Evolutionary conservation across 345 rosid genomes (phyloP), one percentile per base, ranked within the genome.

Genomic region (Cardamine resedifolia): DNA sequence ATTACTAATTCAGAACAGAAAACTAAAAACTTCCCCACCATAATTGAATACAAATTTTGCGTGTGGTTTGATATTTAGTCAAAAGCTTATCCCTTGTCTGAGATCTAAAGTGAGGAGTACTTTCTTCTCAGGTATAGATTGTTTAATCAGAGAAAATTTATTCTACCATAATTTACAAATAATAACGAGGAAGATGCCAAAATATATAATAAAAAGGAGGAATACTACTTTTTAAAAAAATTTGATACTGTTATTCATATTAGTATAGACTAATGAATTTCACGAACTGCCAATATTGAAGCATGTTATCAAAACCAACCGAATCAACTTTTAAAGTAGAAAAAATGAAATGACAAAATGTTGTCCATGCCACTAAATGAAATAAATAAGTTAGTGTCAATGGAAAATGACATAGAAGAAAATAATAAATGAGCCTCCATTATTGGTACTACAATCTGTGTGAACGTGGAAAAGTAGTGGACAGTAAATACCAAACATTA

Each of bases 331-430:
- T 21, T 43, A 21, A 31, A 20, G 31, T n/a, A 27, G 18, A 6
- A 16, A 44, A 23, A 72, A 30, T 49, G 43, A 60, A 60, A 3
- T 50, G 55, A 62, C n/a, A 31, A 28, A 45, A 10, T 57, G 14
- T 47, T 48, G 24, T 27, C 31, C 30, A 16, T 4, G 38, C 47
- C 70, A 44, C 77, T 3, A 15, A 64, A 43, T 44, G 39, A 4
- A 20, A 28, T 26, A 24, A 21, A n/a, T 64, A 52, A 39, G 18
- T 1, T 14, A 48, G 39, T 58, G 66, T 11, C 44, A 30, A 16
- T 19, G 36, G 77, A 74, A 66, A 67, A 58, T 66, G 68, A 66
- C 67, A 58, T 57, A 30, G 57, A 58, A 36, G 66, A 74, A 36
- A 47, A 58, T 48, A 28, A 28, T 4, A 7, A 28, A 28, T 48